These are phyloP conservation scores for Sophora flavescens DNA, from an alignment of 306 rosid species.

Conservation along the genomic window DNA sequence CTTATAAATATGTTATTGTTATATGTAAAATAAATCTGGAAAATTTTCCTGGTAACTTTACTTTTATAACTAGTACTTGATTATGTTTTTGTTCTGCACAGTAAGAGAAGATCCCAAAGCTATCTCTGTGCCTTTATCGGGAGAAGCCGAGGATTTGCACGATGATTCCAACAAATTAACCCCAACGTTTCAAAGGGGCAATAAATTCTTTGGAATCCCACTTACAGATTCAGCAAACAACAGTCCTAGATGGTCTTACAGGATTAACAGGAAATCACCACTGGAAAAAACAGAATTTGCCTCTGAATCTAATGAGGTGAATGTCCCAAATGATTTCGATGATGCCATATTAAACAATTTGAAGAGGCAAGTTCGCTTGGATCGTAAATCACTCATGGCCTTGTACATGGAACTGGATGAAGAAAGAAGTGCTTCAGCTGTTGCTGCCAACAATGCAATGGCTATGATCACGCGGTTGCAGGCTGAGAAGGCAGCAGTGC, in stretches of 20 bases:
- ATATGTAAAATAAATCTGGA: too few species aligned
- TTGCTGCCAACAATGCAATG: constrained; percentile 85
- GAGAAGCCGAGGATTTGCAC: constrained; percentile 53
- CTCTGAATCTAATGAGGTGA: constrained; percentile 48
- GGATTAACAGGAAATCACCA: constrained; percentile 53
- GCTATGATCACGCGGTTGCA: constrained; percentile 83
- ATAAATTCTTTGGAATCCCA: constrained; percentile 67
- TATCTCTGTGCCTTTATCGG: constrained; percentile 48
- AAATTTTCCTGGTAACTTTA: too few species aligned
- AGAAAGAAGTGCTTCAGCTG: constrained; percentile 79
- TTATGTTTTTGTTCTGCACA: constrained; percentile 32
- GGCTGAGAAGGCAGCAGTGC: constrained; percentile 78
- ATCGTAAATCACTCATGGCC: constrained; percentile 69
- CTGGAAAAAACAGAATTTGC: constrained; percentile 49
- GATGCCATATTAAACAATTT: constrained; percentile 56
- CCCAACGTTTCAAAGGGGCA: constrained; percentile 53
- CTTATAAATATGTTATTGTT: neutral
- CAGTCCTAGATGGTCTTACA: constrained; percentile 59
- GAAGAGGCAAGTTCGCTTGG: constrained; percentile 66
- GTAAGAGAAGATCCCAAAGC: constrained; percentile 62
- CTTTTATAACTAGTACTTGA: neutral
- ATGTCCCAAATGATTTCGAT: constrained; percentile 46
- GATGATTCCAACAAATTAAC: constrained; percentile 57
- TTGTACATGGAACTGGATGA: constrained; percentile 80
- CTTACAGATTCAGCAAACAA: constrained; percentile 62